phyloP scores from a whole-genome alignment of 257 asterid genomes.

The Avicennia marina region DNA sequence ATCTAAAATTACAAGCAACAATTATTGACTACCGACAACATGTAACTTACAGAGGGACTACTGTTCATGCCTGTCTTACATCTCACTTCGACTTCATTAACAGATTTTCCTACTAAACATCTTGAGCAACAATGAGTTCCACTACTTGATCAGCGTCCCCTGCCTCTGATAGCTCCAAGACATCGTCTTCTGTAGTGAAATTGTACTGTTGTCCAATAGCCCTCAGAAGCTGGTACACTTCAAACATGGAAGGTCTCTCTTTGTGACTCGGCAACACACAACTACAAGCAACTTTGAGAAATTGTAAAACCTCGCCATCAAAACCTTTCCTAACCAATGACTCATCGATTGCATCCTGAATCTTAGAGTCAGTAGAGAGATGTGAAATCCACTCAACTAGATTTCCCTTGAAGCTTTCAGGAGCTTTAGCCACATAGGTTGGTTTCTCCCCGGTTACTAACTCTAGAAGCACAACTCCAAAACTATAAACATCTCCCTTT shows the following conservation, averaged over 20 bases:
- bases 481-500: constrained; percentile 87
- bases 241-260: constrained; percentile 90
- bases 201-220: constrained; percentile 63
- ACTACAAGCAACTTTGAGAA: constrained; percentile 74
- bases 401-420: constrained; percentile 73
- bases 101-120: no score
- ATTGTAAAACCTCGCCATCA: constrained; percentile 69
- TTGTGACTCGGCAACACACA: constrained; percentile 63
- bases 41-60: no score
- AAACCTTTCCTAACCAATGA: constrained; percentile 52
- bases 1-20: no score
- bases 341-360: constrained; percentile 63
- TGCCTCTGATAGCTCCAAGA: constrained; percentile 38
- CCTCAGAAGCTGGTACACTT: constrained; percentile 74
- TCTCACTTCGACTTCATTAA: not conserved
- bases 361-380: constrained; percentile 55
- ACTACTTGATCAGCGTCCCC: constrained; percentile 41
- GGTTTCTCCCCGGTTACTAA: constrained; percentile 70
- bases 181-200: constrained; percentile 62
- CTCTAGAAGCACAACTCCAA: constrained; percentile 88
- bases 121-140: constrained; percentile 86
- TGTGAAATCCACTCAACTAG: constrained; percentile 75
- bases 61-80: no score
- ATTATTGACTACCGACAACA: no score
- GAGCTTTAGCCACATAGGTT: constrained; percentile 49